Evolutionary conservation across 1,139 yeast genomes (phyloP), one percentile per base, ranked within the genome.

Genomic region (Yamadazyma atmosphaerica): DNA sequence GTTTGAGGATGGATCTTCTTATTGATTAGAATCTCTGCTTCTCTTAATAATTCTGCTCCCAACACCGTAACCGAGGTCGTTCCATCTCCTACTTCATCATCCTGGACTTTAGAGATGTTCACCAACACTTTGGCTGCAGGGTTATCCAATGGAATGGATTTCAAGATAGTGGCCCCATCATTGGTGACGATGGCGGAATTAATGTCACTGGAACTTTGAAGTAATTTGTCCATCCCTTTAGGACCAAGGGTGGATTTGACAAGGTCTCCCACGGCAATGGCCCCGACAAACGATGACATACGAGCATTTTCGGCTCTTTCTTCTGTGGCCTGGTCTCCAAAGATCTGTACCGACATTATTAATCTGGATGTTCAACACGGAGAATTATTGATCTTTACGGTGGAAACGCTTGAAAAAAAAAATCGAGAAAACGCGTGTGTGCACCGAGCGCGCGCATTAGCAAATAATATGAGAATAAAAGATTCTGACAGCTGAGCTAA

Each of bases 71-170:
- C 99, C n/a, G 96, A 87, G 1, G 99, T 92, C 33, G 99, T 92
- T 49, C 99, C 99, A 63, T 92, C 99, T 40, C 99, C 98, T 55
- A 92, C 95, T 62, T 92, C 98, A 60, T 92, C 97, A 58, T 92
- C 99, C 71, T 92, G 99, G 27, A 92, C 98, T 63, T 92, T 92
- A 38, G 97, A 84, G 45, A 92, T 86, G 61, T 92, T 92, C 26
- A 94, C 98, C 53, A 92, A 74, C 8, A 94, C 98, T 60, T 92
- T 92, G 25, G 98, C 99, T 3, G 98, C 98, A 11, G 98, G 98
- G 54, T 94, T 92, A 57, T 90, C 97, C 54, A 92, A 80, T 8
- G 98, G 98, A 54, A 92, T 92, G 1, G 96, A 77, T 57, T 92
- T 90, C 51, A 92, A 72, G 49, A 92, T 92, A 5, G 99, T 92